These are phyloP conservation scores for Pulicaria dysenterica DNA, from an alignment of 129 eudicot genomes.

Conservation along the genomic window DNA sequence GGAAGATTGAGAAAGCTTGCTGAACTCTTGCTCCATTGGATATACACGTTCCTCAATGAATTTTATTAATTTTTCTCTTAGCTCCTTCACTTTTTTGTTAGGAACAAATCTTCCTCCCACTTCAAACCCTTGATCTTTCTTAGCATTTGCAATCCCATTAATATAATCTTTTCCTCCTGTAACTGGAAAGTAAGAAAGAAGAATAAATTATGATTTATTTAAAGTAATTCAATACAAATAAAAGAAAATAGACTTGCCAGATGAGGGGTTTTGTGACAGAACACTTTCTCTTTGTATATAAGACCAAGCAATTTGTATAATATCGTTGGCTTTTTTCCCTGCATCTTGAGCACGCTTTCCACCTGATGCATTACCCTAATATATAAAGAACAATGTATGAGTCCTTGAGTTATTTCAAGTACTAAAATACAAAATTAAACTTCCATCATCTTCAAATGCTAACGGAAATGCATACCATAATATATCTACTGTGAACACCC, in stretches of 20 bases:
- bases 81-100: conserved; percentile 57
- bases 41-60: conserved; percentile 79
- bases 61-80: conserved; percentile 66
- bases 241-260: conserved; percentile 46
- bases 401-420: conserved; percentile 8
- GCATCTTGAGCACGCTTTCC: conserved; percentile 81
- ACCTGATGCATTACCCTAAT: conserved; percentile 98
- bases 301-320: conserved; percentile 77
- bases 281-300: conserved; percentile 68
- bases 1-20: conserved; percentile 67
- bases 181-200: conserved; percentile 32
- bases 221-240: not conserved
- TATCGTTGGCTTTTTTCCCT: conserved; percentile 62
- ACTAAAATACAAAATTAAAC: conserved; percentile 2
- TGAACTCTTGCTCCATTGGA: conserved; percentile 77
- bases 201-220: no score
- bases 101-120: conserved; percentile 72
- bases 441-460: not conserved
- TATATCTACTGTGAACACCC: conserved; percentile 86
- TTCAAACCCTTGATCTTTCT: conserved; percentile 34
- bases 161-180: conserved; percentile 36
- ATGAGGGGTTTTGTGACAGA: conserved; percentile 71
- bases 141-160: conserved; percentile 32
- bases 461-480: conserved; percentile 51
- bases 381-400: conserved; percentile 9